These are phyloP conservation scores for Mycosphaerella sp. DNA, from an alignment of 2,329 filamentous ascomycete species.

Conservation along the genomic window DNA sequence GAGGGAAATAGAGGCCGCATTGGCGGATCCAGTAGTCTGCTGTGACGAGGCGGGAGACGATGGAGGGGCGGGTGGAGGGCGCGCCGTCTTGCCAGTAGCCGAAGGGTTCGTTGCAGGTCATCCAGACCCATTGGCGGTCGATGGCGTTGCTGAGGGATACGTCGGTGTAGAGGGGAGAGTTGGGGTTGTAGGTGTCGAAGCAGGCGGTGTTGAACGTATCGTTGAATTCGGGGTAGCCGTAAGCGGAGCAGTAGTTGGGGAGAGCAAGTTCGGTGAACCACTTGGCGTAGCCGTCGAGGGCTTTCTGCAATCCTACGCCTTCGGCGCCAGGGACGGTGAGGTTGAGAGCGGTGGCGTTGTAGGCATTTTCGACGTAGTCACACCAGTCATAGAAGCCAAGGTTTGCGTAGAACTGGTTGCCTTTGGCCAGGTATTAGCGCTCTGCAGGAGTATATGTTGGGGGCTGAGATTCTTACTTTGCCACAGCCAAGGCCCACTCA, in stretches of 20 bases:
- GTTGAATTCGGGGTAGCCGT: slow-evolving; percentile 43
- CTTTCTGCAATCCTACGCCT: slow-evolving; percentile 50
- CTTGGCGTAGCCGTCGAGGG: slow-evolving; percentile 49
- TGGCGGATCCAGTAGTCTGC: slow-evolving; percentile 51
- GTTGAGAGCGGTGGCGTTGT: background rate
- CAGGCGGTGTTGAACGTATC: slow-evolving; percentile 44
- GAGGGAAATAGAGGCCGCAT: slow-evolving; percentile 52
- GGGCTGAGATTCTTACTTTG: slow-evolving; percentile 33
- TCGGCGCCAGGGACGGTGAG: slow-evolving; percentile 27
- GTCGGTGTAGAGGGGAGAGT: slow-evolving; percentile 48
- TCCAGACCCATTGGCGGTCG: slow-evolving; percentile 54
- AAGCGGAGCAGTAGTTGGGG: slow-evolving; percentile 46
- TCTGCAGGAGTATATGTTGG: too few relatives aligned
- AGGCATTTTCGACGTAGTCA: slow-evolving; percentile 37
- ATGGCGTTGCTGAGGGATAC: slow-evolving; percentile 41
- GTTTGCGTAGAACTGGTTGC: slow-evolving; percentile 43
- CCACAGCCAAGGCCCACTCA: slow-evolving; percentile 54
- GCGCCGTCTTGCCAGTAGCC: slow-evolving; percentile 53
- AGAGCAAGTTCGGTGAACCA: slow-evolving; percentile 47
- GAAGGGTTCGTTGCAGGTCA: slow-evolving; percentile 58
- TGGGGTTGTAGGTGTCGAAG: slow-evolving; percentile 49
- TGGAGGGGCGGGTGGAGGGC: slow-evolving; percentile 39
- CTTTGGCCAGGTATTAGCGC: background rate
- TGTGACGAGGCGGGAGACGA: slow-evolving; percentile 50
- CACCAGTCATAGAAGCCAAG: slow-evolving; percentile 44